Base-by-base conservation (phyloP, 768 basidiomycete species). In the Favolaschia claudopus region DNA sequence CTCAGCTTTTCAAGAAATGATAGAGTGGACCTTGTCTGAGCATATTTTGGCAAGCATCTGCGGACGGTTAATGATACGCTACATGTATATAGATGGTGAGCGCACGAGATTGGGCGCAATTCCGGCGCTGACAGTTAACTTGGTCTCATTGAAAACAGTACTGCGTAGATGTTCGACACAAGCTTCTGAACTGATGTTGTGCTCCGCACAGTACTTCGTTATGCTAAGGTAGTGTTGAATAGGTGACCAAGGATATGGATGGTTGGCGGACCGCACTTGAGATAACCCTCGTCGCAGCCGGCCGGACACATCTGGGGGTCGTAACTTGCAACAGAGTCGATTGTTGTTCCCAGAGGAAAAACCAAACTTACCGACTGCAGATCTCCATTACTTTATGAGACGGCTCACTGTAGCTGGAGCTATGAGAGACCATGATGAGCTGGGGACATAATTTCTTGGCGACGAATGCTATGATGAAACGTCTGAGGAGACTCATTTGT, bases 11-110 rank as follows among this genome's bases (percentile, higher is more conserved):
- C 54, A 28, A 39, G 27, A 31, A 39, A 27, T 40, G 47, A 32
- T 44, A 25, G 49, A 56, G 45, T 9, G 25, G 63, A 89, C 91
- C 79, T 90, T 94, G 73, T 98, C 95, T 27, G 95, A 96, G 71
- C 93, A 95, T 31, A 96, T 96, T 92, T 99, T 99, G 36, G 95
- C 94, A 17, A 99, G 81, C 90, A 95, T 95, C 88, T 93, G 58
- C 3, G 38, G 22, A 58, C 60, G 38, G 55, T 73, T 48, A 65
- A 59, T 33, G 60, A 40, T 27, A 59, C 62, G 15, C 60, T 54
- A 44, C 25, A 36, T 60, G 48, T n/a, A n/a, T n/a, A n/a, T n/a
- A 62, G 64, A 33, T 65, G 14, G 48, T 64, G 29, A 45, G 48
- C 84, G 50, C 68, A 95, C 95, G 82, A 91, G 92, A 75, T 96